Conservation (phyloP, 2,329 filamentous ascomycete genomes). For the Aureobasidium zeae region DNA sequence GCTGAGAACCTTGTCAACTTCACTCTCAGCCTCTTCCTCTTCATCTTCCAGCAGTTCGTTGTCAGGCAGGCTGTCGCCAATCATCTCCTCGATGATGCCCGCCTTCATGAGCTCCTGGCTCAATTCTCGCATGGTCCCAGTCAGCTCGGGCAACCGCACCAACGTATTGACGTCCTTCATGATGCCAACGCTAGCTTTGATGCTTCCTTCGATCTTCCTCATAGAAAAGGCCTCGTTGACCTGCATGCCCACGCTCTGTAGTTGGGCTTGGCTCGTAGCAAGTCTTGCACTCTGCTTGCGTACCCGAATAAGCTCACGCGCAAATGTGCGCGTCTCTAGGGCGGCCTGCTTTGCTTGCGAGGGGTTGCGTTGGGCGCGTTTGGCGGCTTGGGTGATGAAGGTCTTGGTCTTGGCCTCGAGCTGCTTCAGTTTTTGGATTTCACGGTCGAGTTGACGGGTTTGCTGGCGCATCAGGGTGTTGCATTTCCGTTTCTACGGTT, state of each 20-base stretch:
- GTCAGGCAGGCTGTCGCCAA: conserved; percentile 72
- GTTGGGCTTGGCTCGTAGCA: conserved; percentile 79
- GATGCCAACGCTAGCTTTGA: conserved; percentile 75
- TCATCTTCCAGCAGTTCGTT: conserved; percentile 61
- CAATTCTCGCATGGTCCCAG: conserved; percentile 80
- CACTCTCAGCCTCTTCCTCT: conserved; percentile 65
- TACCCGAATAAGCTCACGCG: conserved; percentile 73
- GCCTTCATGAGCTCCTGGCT: conserved; percentile 84
- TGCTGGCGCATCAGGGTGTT: conserved; percentile 83
- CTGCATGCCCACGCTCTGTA: conserved; percentile 91
- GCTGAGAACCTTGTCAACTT: conserved; percentile 86
- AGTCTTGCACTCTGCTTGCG: conserved; percentile 67
- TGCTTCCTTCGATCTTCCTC: conserved; percentile 88
- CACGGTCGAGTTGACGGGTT: conserved; percentile 87
- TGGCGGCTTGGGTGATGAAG: conserved; percentile 73
- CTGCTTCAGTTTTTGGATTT: conserved; percentile 68
- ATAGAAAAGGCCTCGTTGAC: conserved; percentile 94
- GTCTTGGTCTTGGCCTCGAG: conserved; percentile 78
- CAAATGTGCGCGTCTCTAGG: conserved; percentile 78
- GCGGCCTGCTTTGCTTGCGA: conserved; percentile 68
- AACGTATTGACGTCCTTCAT: conserved; percentile 95
- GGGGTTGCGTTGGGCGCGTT: conserved; percentile 71
- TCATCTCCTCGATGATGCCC: conserved; percentile 96
- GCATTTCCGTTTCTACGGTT: conserved; percentile 77
- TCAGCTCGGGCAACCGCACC: conserved; percentile 75